A percentile compares a stretch with the other conserved stretches of the same genome.
Conservation (phyloP, 2,329 filamentous ascomycete genomes). For the Chalara sp. region DNA sequence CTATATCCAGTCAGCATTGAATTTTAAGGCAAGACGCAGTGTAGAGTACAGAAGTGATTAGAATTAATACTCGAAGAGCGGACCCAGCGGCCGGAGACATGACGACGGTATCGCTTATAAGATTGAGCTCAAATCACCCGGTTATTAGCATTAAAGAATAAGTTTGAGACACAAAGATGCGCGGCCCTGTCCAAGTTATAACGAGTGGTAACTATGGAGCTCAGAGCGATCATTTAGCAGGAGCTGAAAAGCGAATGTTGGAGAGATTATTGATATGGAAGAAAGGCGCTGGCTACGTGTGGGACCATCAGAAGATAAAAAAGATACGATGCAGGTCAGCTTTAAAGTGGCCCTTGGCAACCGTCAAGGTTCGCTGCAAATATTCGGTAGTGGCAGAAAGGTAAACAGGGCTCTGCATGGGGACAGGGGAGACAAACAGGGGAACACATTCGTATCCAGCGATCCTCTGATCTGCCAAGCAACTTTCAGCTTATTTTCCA, state of each 20-base stretch:
- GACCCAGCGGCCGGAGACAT: too few relatives aligned
- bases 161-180: background rate
- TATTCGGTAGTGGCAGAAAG: too few relatives aligned
- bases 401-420: too few relatives aligned
- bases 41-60: background rate
- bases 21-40: background rate
- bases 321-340: background rate
- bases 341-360: background rate
- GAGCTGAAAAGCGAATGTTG: background rate
- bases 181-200: background rate
- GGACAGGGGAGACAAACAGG: too few relatives aligned
- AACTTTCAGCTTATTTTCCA: too few relatives aligned
- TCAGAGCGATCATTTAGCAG: background rate
- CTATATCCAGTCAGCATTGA: background rate
- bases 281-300: background rate
- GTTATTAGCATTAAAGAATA: too few relatives aligned
- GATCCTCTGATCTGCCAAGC: too few relatives aligned
- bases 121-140: too few relatives aligned
- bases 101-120: too few relatives aligned
- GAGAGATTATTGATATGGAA: background rate
- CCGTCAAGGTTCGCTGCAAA: background rate
- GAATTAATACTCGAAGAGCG: too few relatives aligned
- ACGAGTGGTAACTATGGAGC: background rate
- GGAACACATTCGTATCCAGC: too few relatives aligned
- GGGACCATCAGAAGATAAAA: background rate